Percentiles rank a stretch among this genome's conserved stretches.
phyloP scores from a whole-genome alignment of 1,284 basidiomycete genomes.

The Coniferiporia weirii region DNA sequence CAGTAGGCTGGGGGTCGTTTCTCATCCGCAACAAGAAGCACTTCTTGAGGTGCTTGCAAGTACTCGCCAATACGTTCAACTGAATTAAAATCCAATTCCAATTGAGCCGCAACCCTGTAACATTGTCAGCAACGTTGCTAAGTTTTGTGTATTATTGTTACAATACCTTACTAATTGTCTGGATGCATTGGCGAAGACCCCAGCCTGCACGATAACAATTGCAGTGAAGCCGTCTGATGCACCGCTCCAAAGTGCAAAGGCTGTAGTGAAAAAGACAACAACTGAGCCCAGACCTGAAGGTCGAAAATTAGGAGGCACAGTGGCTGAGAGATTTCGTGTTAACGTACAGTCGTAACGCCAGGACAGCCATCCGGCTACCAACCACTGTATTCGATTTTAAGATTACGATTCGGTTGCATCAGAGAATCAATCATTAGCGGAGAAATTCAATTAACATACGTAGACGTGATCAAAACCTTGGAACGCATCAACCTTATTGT shows the following conservation, averaged over 20 bases:
- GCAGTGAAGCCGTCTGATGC: constrained; percentile 71
- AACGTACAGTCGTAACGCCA: constrained; percentile 68
- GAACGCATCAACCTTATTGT: constrained; percentile 71
- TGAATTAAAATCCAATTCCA: constrained; percentile 72
- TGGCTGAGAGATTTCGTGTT: not conserved
- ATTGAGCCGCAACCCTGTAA: constrained; percentile 53
- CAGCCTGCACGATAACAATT: constrained; percentile 74
- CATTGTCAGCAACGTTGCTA: constrained; percentile 1
- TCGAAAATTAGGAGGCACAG: not conserved
- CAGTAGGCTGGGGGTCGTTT: constrained; percentile 68
- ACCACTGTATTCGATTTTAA: constrained; percentile 40
- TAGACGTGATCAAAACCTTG: constrained; percentile 69
- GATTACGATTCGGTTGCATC: not conserved
- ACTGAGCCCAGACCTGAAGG: constrained; percentile 64
- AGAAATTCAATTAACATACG: constrained; percentile 35
- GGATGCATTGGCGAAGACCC: constrained; percentile 64
- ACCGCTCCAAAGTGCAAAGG: constrained; percentile 64
- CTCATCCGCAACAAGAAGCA: constrained; percentile 56
- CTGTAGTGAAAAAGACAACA: constrained; percentile 68
- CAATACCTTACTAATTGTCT: constrained; percentile 56
- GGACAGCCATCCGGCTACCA: constrained; percentile 61
- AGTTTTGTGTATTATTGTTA: not conserved
- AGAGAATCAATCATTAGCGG: constrained; percentile 12
- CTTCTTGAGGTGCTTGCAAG: constrained; percentile 72
- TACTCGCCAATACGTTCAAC: constrained; percentile 85